A percentile compares a stretch with the other conserved stretches of the same genome.
Conservation (phyloP, 176 grass and related monocot species). For the Ensete glaucum region DNA sequence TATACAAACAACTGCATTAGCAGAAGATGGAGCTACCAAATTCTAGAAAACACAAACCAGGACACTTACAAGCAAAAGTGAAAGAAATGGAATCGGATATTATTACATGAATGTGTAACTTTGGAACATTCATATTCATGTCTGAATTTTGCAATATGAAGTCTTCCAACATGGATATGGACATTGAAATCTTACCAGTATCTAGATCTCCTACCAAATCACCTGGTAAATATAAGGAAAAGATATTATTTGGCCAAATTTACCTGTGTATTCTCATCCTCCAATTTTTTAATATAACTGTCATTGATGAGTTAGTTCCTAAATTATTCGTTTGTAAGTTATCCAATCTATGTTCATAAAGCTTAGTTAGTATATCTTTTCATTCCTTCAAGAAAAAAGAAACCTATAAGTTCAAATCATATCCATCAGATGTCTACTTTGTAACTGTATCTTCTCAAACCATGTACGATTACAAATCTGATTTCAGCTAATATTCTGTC, state of each 20-base stretch:
- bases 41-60: not conserved
- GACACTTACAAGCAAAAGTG: not conserved
- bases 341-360: not conserved
- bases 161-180: not conserved
- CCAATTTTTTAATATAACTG: not conserved
- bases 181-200: not conserved
- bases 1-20: not conserved
- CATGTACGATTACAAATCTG: too few species aligned
- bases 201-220: not conserved
- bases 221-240: too few species aligned
- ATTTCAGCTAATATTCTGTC: too few species aligned
- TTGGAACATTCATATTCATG: too few species aligned
- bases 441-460: too few species aligned
- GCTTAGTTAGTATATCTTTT: not conserved
- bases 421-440: not conserved
- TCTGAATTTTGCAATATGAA: not conserved
- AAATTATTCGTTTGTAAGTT: not conserved
- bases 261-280: too few species aligned
- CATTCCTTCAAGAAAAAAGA: not conserved
- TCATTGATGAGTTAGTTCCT: not conserved
- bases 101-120: too few species aligned
- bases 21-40: not conserved
- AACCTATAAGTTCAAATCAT: not conserved
- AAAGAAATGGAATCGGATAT: too few species aligned
- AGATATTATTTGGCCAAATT: too few species aligned